These are phyloP conservation scores for Phaeophleospora eucalypticola DNA, from an alignment of 2,329 filamentous ascomycete genomes.

Conservation along the genomic window DNA sequence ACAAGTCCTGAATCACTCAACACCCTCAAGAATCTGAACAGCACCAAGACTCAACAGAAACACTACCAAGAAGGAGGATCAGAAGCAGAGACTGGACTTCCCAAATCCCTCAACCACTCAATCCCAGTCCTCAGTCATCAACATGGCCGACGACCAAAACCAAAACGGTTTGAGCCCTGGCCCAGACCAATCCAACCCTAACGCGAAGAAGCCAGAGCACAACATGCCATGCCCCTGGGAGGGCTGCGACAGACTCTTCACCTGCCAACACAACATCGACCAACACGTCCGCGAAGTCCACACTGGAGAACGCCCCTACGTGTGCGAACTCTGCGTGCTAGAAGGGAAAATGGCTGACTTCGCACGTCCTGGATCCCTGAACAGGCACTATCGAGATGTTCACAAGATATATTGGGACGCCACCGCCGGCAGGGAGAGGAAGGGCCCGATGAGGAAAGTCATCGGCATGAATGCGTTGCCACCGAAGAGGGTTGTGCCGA, in stretches of 20 bases:
- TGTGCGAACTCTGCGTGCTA: conserved; percentile 13
- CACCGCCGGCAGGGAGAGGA: not conserved
- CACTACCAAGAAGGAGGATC: too few species aligned
- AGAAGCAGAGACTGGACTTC: too few species aligned
- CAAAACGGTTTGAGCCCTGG: too few species aligned
- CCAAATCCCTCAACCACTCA: too few species aligned
- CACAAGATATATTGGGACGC: not conserved
- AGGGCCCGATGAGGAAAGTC: not conserved
- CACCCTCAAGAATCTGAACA: too few species aligned
- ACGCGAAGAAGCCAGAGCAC: conserved; percentile 1
- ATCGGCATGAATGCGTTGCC: not conserved
- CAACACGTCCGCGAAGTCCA: conserved; percentile 22
- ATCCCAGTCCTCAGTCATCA: too few species aligned
- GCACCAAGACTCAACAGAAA: too few species aligned
- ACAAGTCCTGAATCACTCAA: too few species aligned
- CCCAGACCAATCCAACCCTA: not conserved
- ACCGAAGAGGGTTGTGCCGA: too few species aligned
- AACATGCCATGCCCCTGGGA: conserved; percentile 13
- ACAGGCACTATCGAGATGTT: conserved; percentile 6
- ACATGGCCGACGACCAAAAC: too few species aligned
- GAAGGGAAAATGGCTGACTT: conserved; percentile 1
- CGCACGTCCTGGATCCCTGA: conserved; percentile 2
- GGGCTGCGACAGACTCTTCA: conserved; percentile 15
- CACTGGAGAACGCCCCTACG: conserved; percentile 13
- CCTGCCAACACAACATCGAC: conserved; percentile 13